A percentile compares a stretch with the other conserved stretches of the same genome.
These are phyloP conservation scores for Penicillium sp. DNA, from an alignment of 2,329 filamentous ascomycete genomes.

Conservation along the genomic window DNA sequence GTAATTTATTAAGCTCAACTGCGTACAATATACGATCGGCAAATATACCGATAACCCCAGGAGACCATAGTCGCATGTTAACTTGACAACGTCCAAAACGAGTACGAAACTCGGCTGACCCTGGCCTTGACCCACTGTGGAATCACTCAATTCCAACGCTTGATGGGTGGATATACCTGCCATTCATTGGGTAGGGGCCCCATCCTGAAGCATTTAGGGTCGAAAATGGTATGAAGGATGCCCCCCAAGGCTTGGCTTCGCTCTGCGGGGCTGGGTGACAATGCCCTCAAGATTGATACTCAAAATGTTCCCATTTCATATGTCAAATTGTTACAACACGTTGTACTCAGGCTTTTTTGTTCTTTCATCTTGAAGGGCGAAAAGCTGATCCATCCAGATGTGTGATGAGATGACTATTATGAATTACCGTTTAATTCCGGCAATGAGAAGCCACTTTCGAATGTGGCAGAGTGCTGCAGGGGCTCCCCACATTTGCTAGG, in stretches of 20 bases:
- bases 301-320: too few species aligned
- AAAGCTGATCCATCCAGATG: neutral
- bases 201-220: conserved; percentile 8
- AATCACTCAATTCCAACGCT: neutral
- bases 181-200: conserved; percentile 1
- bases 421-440: neutral
- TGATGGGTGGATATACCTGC: neutral
- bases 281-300: neutral
- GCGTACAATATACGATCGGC: neutral
- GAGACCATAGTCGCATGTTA: neutral
- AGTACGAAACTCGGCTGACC: neutral
- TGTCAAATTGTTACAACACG: too few species aligned
- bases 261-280: neutral
- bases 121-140: neutral
- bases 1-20: neutral
- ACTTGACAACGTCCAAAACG: neutral
- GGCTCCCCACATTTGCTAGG: neutral
- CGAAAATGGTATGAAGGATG: conserved; percentile 14
- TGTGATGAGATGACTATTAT: too few species aligned
- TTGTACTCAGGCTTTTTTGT: too few species aligned
- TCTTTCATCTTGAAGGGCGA: neutral
- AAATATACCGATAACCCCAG: neutral
- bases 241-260: conserved; percentile 3
- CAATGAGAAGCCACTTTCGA: neutral
- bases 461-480: neutral